A percentile compares a stretch with the other conserved stretches of the same genome.
phyloP scores from a whole-genome alignment of 2,329 filamentous ascomycete species.

The Exophiala viscosa region DNA sequence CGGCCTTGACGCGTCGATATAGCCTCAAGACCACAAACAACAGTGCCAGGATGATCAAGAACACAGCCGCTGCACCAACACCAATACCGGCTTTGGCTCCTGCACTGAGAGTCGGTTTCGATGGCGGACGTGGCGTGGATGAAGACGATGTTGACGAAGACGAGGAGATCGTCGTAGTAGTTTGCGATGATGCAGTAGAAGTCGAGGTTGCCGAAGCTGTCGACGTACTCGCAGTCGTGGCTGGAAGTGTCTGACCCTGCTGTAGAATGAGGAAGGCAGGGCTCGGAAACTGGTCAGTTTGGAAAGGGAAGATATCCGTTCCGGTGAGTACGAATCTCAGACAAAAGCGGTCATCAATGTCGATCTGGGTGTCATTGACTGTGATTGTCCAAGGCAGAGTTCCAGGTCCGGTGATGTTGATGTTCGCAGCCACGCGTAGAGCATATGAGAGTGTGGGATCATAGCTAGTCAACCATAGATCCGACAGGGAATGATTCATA shows the following conservation, averaged over 20 bases:
- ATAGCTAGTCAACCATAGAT: constrained; percentile 4
- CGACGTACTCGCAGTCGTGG: neutral
- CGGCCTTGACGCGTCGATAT: constrained; percentile 1
- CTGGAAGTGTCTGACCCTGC: neutral
- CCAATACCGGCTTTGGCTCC: constrained; percentile 1
- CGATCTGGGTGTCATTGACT: neutral
- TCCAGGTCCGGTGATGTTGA: constrained; percentile 2
- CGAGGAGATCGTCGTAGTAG: neutral
- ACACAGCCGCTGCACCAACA: neutral
- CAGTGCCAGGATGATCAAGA: constrained; percentile 1
- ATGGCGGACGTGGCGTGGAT: neutral
- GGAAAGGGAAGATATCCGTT: neutral
- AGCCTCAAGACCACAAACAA: neutral
- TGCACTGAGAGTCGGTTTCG: neutral
- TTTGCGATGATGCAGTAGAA: neutral
- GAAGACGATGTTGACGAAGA: neutral
- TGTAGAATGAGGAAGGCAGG: constrained; percentile 1
- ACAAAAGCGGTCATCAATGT: neutral
- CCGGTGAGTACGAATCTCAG: constrained; percentile 4
- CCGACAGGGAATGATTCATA: constrained; percentile 4
- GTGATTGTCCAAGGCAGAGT: constrained; percentile 6
- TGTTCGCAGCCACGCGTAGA: constrained; percentile 4
- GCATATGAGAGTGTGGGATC: constrained; percentile 1
- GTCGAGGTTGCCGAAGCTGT: neutral
- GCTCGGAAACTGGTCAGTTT: constrained; percentile 1